Percentiles rank a stretch among this genome's conserved stretches.
These are phyloP conservation scores for Fusarium robinianum DNA, from an alignment of 2,329 filamentous ascomycete species.

Conservation along the genomic window DNA sequence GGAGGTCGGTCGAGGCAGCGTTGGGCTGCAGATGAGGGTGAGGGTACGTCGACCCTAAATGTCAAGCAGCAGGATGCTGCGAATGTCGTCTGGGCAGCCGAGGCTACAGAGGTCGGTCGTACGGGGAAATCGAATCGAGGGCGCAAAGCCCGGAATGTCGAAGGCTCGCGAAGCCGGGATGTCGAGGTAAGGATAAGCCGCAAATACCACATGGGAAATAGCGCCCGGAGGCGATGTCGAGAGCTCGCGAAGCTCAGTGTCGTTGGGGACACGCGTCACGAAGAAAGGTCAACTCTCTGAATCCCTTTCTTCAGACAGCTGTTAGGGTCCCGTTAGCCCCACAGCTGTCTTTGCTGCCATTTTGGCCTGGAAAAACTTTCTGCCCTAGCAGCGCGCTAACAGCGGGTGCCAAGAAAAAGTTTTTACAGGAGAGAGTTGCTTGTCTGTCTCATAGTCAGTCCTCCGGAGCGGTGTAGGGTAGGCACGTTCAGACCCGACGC, in stretches of 20 bases:
- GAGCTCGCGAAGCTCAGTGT: constrained; percentile 16
- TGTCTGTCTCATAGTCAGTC: too few species aligned
- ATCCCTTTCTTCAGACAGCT: constrained; percentile 13
- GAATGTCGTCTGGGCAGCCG: constrained; percentile 10
- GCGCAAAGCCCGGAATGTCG: constrained; percentile 9
- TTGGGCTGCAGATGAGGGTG: too few species aligned
- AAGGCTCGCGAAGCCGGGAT: constrained; percentile 14
- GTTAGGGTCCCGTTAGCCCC: constrained; percentile 10
- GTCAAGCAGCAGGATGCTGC: constrained; percentile 12
- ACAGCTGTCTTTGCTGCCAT: constrained; percentile 5
- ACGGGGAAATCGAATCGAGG: constrained; percentile 9
- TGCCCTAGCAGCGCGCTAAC: constrained; percentile 1
- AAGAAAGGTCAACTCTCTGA: constrained; percentile 20
- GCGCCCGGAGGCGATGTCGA: constrained; percentile 15
- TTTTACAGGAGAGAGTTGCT: constrained; percentile 6
- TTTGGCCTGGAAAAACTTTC: constrained; percentile 2
- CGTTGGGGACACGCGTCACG: constrained; percentile 5
- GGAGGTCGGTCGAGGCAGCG: too few species aligned
- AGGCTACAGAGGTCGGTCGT: constrained; percentile 20
- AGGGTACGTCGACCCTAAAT: too few species aligned
- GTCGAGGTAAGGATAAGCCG: constrained; percentile 6
- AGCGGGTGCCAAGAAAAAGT: constrained; percentile 3
- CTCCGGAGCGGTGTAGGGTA: too few species aligned
- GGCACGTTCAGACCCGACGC: too few species aligned
- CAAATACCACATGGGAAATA: constrained; percentile 8